These are phyloP conservation scores for Entophlyctis luteolus DNA, from an alignment of 192 early-diverging fungal species.

Conservation along the genomic window DNA sequence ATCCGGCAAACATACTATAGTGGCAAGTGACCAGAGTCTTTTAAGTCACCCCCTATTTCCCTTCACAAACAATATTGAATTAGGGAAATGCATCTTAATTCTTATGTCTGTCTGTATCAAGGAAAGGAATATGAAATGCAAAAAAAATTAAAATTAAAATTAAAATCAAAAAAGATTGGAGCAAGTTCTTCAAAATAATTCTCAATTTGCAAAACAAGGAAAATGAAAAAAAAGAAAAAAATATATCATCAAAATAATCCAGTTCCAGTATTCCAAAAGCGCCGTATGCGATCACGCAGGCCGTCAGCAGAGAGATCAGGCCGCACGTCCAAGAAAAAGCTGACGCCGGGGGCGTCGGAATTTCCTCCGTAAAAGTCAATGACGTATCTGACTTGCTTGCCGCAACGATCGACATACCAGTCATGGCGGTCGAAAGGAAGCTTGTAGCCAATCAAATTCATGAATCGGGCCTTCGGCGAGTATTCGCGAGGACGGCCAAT, in stretches of 20 bases:
- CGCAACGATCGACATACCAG: slow-evolving; percentile 90
- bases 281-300: slow-evolving; percentile 50
- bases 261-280: slow-evolving; percentile 36
- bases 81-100: too few relatives aligned
- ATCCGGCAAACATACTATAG: too few relatives aligned
- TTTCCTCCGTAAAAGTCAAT: slow-evolving; percentile 91
- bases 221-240: neutral
- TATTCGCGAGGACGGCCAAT: slow-evolving; percentile 73
- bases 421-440: slow-evolving; percentile 96
- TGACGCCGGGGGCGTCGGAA: slow-evolving; percentile 22
- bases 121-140: too few relatives aligned
- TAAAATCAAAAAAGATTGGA: too few relatives aligned
- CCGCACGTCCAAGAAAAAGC: slow-evolving; percentile 86
- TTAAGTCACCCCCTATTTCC: too few relatives aligned
- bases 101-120: too few relatives aligned
- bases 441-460: slow-evolving; percentile 54
- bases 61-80: too few relatives aligned
- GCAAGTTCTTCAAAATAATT: too few relatives aligned
- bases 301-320: slow-evolving; percentile 68
- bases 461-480: slow-evolving; percentile 23
- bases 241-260: slow-evolving; percentile 27
- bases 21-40: too few relatives aligned
- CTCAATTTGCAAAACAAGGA: neutral
- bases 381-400: slow-evolving; percentile 86
- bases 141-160: too few relatives aligned